phyloP scores from a whole-genome alignment of 2,329 filamentous ascomycete genomes.

The Parascedosporium putredinis region DNA sequence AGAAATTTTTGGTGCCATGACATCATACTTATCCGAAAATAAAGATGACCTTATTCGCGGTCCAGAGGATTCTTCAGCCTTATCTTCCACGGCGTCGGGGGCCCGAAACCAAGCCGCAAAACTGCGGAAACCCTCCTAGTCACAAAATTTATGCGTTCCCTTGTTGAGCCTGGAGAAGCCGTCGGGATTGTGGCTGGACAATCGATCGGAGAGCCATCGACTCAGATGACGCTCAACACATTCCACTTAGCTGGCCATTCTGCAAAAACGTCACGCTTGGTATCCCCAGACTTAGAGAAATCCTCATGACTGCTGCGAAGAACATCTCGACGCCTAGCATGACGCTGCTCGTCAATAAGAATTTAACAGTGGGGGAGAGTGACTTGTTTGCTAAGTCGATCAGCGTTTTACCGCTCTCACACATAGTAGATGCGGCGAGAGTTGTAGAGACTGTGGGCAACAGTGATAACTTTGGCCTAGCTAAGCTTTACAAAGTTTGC shows the following conservation, averaged over 20 bases:
- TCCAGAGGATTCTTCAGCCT: conserved; percentile 26
- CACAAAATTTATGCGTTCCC: conserved; percentile 83
- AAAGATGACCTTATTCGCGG: conserved; percentile 45
- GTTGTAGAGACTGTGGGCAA: conserved; percentile 72
- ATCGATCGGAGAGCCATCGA: conserved; percentile 93
- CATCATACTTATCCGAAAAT: conserved; percentile 71
- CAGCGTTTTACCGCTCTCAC: conserved; percentile 71
- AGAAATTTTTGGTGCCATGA: conserved; percentile 69
- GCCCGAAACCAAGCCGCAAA: conserved; percentile 45
- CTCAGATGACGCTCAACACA: conserved; percentile 98
- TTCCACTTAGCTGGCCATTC: conserved; percentile 99
- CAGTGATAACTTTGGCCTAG: conserved; percentile 56
- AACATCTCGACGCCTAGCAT: conserved; percentile 85
- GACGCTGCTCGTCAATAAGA: conserved; percentile 69
- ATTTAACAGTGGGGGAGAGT: conserved; percentile 57
- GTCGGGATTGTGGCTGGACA: conserved; percentile 95
- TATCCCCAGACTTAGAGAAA: conserved; percentile 94
- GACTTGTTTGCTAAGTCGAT: conserved; percentile 86
- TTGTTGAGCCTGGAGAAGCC: conserved; percentile 91
- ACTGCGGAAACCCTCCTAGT: conserved; percentile 77
- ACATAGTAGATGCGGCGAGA: conserved; percentile 70
- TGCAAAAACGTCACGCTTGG: conserved; percentile 97
- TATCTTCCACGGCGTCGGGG: conserved; percentile 13
- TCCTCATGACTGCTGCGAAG: conserved; percentile 91
- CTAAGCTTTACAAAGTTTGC: conserved; percentile 76